Conservation (phyloP, 495 filamentous ascomycete species). For the Penicillium ochrochloron region DNA sequence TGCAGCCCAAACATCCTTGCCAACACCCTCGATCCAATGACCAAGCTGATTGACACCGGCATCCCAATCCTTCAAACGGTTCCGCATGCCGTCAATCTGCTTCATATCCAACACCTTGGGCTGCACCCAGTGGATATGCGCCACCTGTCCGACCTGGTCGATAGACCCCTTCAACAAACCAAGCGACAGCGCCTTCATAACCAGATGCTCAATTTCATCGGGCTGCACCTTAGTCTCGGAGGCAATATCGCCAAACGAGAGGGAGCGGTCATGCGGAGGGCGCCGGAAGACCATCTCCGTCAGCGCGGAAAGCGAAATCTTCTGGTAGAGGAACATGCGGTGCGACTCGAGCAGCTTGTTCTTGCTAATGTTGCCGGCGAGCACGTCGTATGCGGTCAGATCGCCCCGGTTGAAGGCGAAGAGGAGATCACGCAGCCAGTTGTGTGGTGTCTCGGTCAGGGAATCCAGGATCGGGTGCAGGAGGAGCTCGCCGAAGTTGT, state of each 20-base stretch:
- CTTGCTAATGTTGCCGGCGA: slow-evolving; percentile 75
- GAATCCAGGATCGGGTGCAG: slow-evolving; percentile 94
- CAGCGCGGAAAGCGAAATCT: slow-evolving; percentile 93
- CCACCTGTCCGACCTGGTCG: slow-evolving; percentile 93
- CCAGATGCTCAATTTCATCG: slow-evolving; percentile 92
- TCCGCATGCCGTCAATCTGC: slow-evolving; percentile 94
- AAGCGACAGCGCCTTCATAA: slow-evolving; percentile 97
- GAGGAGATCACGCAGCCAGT: slow-evolving; percentile 90
- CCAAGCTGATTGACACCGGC: slow-evolving; percentile 91
- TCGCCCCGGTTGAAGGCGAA: slow-evolving; percentile 98
- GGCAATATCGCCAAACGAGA: slow-evolving; percentile 86
- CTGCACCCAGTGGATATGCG: slow-evolving; percentile 98
- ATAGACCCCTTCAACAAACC: slow-evolving; percentile 90
- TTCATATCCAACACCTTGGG: slow-evolving; percentile 94
- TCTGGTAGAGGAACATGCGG: slow-evolving; percentile 85
- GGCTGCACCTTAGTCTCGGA: slow-evolving; percentile 89
- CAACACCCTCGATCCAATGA: slow-evolving; percentile 89
- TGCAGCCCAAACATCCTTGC: slow-evolving; percentile 89
- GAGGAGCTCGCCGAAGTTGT: slow-evolving; percentile 99
- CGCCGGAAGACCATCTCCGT: slow-evolving; percentile 97
- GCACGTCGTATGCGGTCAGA: slow-evolving; percentile 79
- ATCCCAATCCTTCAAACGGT: slow-evolving; percentile 89
- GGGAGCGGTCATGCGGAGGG: slow-evolving; percentile 90
- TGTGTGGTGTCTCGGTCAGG: slow-evolving; percentile 64
- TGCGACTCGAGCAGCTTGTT: slow-evolving; percentile 80